A percentile compares a stretch with the other conserved stretches of the same genome.
phyloP scores from a whole-genome alignment of 257 asterid genomes.

The Solanum ossicruentum region DNA sequence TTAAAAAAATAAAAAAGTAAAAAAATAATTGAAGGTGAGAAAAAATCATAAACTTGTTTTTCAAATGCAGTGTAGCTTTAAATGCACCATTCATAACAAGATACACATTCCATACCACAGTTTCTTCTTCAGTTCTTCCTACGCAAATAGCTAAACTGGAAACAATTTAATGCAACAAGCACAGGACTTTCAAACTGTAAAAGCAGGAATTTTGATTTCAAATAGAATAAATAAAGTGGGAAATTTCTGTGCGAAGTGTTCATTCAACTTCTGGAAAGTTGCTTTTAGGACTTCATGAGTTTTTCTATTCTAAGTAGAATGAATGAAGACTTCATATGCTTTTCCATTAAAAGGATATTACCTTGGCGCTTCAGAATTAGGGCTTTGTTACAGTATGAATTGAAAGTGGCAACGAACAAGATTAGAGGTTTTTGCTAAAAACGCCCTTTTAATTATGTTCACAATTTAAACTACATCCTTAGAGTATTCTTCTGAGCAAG shows the following conservation, averaged over 20 bases:
- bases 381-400: background rate
- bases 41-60: background rate
- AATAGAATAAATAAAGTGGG: background rate
- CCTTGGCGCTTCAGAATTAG: background rate
- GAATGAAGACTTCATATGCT: background rate
- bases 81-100: background rate
- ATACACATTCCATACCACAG: background rate
- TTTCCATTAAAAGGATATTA: background rate
- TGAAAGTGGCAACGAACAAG: background rate
- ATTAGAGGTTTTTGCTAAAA: background rate
- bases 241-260: background rate
- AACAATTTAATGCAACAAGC: background rate
- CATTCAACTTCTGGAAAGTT: background rate
- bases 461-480: background rate
- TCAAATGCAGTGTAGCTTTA: background rate
- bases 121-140: background rate
- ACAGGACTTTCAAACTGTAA: background rate
- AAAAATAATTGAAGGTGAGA: background rate
- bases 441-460: background rate
- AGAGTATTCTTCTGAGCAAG: background rate
- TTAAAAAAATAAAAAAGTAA: background rate
- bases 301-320: background rate
- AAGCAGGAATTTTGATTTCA: background rate
- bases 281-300: background rate
- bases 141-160: background rate